Conservation (phyloP, 1,284 basidiomycete species). For the Xerocomus tenax region DNA sequence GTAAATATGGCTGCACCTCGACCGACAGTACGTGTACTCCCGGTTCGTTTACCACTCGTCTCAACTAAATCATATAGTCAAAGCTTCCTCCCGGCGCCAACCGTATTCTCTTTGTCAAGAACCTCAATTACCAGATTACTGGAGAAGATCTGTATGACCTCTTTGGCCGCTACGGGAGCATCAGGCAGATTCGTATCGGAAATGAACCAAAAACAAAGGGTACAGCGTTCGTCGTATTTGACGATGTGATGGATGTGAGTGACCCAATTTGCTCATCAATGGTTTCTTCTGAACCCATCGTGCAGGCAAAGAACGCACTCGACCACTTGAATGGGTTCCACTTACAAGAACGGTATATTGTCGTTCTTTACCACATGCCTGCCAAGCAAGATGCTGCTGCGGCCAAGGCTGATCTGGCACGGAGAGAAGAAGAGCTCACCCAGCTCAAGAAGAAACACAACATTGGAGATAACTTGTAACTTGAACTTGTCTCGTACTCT, state of each 20-base stretch:
- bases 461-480: slow-evolving; percentile 59
- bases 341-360: slow-evolving; percentile 94
- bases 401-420: slow-evolving; percentile 86
- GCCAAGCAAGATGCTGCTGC: slow-evolving; percentile 88
- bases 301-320: slow-evolving; percentile 86
- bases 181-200: slow-evolving; percentile 91
- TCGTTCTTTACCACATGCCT: slow-evolving; percentile 95
- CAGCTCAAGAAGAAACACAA: slow-evolving; percentile 81
- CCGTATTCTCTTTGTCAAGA: slow-evolving; percentile 80
- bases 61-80: slow-evolving; percentile 37
- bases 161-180: slow-evolving; percentile 94
- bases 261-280: not conserved
- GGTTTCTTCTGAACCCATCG: slow-evolving; percentile 14
- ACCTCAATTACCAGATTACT: slow-evolving; percentile 89
- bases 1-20: slow-evolving; percentile 50
- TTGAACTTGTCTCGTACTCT: not conserved
- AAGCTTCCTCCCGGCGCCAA: slow-evolving; percentile 80
- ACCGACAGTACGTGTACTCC: slow-evolving; percentile 46
- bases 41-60: not conserved
- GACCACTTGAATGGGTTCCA: slow-evolving; percentile 98
- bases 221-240: slow-evolving; percentile 91
- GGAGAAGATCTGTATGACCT: slow-evolving; percentile 94
- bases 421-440: slow-evolving; percentile 84
- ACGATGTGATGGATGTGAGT: slow-evolving; percentile 82
- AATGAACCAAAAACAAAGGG: slow-evolving; percentile 89